These are phyloP conservation scores for Collybia sp. DNA, from an alignment of 768 basidiomycete species.

Conservation along the genomic window DNA sequence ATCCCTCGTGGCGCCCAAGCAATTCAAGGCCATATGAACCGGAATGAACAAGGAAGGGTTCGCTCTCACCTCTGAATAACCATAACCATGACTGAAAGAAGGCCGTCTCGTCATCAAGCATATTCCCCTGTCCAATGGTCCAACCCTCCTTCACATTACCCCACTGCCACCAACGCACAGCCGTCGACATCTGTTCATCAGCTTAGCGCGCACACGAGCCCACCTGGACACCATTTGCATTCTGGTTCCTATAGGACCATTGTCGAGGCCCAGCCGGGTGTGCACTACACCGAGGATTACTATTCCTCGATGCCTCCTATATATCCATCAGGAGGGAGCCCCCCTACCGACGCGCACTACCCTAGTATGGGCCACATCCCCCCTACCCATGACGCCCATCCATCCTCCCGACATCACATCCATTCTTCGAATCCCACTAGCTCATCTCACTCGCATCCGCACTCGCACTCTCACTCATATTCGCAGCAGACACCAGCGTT, in stretches of 20 bases:
- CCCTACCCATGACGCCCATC: conserved; percentile 14
- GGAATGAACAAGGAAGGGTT: conserved; percentile 11
- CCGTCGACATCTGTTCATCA: conserved; percentile 18
- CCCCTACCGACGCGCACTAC: conserved; percentile 7
- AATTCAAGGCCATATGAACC: conserved; percentile 20
- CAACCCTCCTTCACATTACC: conserved; percentile 24
- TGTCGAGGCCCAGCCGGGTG: conserved; percentile 5
- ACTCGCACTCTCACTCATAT: conserved; percentile 32
- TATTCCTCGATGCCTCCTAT: conserved; percentile 13
- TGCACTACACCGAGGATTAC: conserved; percentile 16
- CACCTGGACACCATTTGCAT: conserved; percentile 16
- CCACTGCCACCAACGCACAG: conserved; percentile 17
- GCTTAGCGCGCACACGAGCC: conserved; percentile 12
- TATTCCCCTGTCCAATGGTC: conserved; percentile 32
- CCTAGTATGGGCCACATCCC: conserved; percentile 6
- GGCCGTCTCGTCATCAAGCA: conserved; percentile 23
- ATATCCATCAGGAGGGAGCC: neutral
- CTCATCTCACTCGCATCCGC: conserved; percentile 29
- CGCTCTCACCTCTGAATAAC: conserved; percentile 5
- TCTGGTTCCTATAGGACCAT: conserved; percentile 11
- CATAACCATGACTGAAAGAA: conserved; percentile 21
- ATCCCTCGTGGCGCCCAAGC: conserved; percentile 18
- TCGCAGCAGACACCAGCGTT: conserved; percentile 21
- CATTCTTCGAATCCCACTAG: conserved; percentile 21
- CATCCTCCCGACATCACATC: conserved; percentile 27